Conservation (phyloP, 495 filamentous ascomycete species). For the Tuber calosporum region DNA sequence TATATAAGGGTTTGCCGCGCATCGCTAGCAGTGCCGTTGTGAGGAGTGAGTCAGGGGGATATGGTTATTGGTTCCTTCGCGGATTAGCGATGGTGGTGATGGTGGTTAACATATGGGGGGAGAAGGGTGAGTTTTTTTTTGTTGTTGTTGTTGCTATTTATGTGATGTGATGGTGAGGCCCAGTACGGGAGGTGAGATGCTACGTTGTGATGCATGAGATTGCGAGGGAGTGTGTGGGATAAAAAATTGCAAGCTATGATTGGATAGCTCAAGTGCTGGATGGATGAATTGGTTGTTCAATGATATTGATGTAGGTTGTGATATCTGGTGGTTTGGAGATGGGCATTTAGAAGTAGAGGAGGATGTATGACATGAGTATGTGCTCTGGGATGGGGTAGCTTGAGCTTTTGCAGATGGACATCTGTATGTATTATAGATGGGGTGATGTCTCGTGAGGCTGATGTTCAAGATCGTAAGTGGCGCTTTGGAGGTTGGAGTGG, state of each 20-base stretch:
- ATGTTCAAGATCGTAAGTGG: neutral
- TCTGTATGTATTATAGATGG: neutral
- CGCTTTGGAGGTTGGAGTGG: neutral
- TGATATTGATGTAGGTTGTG: neutral
- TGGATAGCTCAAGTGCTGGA: neutral
- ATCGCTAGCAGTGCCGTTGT: neutral
- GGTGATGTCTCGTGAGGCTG: neutral
- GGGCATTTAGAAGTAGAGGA: neutral
- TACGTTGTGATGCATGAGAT: neutral
- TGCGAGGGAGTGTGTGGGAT: neutral
- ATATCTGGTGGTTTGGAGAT: neutral
- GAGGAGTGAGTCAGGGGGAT: conserved; percentile 1
- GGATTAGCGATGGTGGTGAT: neutral
- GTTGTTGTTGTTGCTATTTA: neutral
- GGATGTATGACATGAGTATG: neutral
- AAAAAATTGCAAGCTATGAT: neutral
- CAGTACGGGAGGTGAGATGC: neutral
- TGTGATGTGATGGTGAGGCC: neutral
- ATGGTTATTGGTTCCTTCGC: neutral
- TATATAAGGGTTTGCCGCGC: neutral
- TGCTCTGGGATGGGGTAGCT: neutral
- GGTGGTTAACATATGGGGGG: neutral
- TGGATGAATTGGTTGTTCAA: neutral
- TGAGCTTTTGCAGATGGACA: neutral
- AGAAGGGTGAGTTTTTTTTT: neutral